Conservation (phyloP, 2,329 filamentous ascomycete species). For the Venturia pyrina region DNA sequence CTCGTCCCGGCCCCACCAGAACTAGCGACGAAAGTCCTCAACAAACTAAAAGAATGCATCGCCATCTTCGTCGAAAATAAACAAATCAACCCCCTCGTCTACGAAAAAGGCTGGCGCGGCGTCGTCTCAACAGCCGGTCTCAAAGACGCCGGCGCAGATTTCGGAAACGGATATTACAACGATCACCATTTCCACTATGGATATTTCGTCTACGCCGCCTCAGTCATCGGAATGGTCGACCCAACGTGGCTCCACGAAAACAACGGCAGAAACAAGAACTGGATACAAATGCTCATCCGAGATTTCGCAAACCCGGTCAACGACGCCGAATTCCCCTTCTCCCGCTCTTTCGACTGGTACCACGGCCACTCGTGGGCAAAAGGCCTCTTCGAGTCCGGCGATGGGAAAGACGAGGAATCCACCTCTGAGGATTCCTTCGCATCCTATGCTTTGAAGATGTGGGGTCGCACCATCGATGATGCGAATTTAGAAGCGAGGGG, state of each 20-base stretch:
- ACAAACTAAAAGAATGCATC: constrained; percentile 38
- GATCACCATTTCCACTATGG: constrained; percentile 54
- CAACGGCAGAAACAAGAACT: constrained; percentile 57
- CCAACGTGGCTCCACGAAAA: constrained; percentile 52
- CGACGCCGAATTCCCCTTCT: constrained; percentile 73
- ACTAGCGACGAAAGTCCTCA: constrained; percentile 39
- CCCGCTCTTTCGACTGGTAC: constrained; percentile 83
- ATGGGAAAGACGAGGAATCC: constrained; percentile 80
- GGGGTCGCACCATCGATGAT: constrained; percentile 73
- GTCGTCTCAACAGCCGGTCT: constrained; percentile 66
- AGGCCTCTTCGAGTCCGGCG: constrained; percentile 57
- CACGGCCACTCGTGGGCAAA: constrained; percentile 92
- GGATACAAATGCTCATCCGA: constrained; percentile 73
- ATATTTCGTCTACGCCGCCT: constrained; percentile 81
- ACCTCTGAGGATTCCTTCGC: constrained; percentile 86
- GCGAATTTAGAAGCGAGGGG: constrained; percentile 66
- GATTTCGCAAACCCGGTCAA: constrained; percentile 71
- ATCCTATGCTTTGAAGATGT: constrained; percentile 84
- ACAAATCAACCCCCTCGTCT: constrained; percentile 41
- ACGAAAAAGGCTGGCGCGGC: constrained; percentile 60
- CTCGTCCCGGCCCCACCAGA: constrained; percentile 37
- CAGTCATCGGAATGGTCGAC: constrained; percentile 72
- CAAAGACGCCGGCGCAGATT: constrained; percentile 63
- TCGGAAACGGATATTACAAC: constrained; percentile 81
- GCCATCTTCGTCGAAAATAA: constrained; percentile 35